These are phyloP conservation scores for Sordariomycetes sp. DNA, from an alignment of 2,329 filamentous ascomycete genomes.

Conservation along the genomic window DNA sequence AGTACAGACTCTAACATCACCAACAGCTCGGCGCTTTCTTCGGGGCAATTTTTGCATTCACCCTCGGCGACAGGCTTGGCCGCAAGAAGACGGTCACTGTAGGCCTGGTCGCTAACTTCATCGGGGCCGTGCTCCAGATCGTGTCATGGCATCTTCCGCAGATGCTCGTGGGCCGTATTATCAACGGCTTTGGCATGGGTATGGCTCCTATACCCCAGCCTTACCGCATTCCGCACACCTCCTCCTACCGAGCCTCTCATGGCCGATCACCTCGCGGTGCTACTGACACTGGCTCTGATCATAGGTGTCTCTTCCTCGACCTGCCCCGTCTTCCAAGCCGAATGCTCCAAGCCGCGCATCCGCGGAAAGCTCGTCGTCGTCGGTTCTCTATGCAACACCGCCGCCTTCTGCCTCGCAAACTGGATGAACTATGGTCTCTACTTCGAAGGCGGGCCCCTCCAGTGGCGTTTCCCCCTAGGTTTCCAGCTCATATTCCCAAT, in stretches of 20 bases:
- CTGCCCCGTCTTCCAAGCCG: conserved; percentile 19
- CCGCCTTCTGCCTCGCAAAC: conserved; percentile 30
- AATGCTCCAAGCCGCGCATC: conserved; percentile 17
- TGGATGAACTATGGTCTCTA: conserved; percentile 31
- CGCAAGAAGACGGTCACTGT: conserved; percentile 16
- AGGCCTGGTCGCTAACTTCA: conserved; percentile 17
- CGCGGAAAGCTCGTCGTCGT: conserved; percentile 31
- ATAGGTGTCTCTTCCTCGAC: conserved; percentile 16
- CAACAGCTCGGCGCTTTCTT: conserved; percentile 17
- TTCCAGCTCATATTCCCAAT: conserved; percentile 24
- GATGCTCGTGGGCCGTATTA: conserved; percentile 24
- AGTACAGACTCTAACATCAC: neutral
- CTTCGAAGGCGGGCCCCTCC: conserved; percentile 15
- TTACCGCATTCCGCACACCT: no score
- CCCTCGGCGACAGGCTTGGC: conserved; percentile 18
- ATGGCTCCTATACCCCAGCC: neutral
- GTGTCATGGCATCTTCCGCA: conserved; percentile 21
- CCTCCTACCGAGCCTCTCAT: neutral
- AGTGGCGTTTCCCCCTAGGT: conserved; percentile 21
- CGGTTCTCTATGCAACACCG: conserved; percentile 23
- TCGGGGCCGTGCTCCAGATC: conserved; percentile 20
- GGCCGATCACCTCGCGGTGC: neutral
- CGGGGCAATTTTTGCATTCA: conserved; percentile 16
- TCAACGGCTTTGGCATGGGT: conserved; percentile 25
- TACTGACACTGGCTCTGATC: neutral